Conservation (phyloP, 805 yeast genomes). For the Ogataea allantospora region DNA sequence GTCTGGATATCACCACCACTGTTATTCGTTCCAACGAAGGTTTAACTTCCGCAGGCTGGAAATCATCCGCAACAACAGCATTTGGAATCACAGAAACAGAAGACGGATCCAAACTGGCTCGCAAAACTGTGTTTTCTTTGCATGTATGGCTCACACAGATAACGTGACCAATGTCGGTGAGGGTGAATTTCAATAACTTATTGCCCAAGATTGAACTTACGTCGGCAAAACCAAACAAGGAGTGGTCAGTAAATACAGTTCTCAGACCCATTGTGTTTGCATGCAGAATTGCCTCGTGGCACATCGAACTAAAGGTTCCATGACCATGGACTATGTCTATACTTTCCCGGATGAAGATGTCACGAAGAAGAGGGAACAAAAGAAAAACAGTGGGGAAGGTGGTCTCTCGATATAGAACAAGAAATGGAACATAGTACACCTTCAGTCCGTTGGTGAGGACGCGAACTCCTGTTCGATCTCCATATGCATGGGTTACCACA, state of each 20-base stretch:
- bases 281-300: constrained; percentile 90
- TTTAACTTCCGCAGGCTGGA: constrained; percentile 46
- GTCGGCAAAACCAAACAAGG: constrained; percentile 90
- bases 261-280: constrained; percentile 89
- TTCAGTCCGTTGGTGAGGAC: constrained; percentile 85
- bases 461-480: constrained; percentile 77
- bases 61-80: constrained; percentile 86
- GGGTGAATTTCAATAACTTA: constrained; percentile 76
- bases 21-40: constrained; percentile 51
- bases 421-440: constrained; percentile 85
- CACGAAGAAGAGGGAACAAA: constrained; percentile 79
- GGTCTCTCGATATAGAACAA: constrained; percentile 77
- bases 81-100: constrained; percentile 90
- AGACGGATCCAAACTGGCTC: constrained; percentile 79
- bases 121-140: constrained; percentile 88
- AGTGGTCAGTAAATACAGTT: constrained; percentile 94
- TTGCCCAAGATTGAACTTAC: constrained; percentile 82
- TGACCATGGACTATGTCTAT: constrained; percentile 94
- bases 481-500: constrained; percentile 86
- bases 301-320: constrained; percentile 81
- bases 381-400: constrained; percentile 89
- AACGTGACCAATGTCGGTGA: constrained; percentile 85
- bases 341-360: constrained; percentile 79
- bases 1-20: constrained; percentile 84
- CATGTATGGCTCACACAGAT: constrained; percentile 97